Percentiles rank a stretch among this genome's conserved stretches.
phyloP scores from a whole-genome alignment of 2,329 filamentous ascomycete genomes.

The Fusarium sp. region DNA sequence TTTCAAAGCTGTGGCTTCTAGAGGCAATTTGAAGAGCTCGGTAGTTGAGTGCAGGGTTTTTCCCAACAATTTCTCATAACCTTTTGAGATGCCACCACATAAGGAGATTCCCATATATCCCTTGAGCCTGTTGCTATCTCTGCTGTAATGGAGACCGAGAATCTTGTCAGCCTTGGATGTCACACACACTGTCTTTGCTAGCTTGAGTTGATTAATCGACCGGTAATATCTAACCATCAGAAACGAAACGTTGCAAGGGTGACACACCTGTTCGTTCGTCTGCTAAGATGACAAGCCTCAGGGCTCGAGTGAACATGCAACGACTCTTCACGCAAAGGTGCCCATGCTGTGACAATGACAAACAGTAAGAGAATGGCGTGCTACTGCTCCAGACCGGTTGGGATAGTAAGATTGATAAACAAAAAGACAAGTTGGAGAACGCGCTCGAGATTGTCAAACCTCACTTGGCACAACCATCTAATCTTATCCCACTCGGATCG shows the following conservation, averaged over 20 bases:
- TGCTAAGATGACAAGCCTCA: too few species aligned
- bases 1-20: too few species aligned
- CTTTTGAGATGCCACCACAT: background rate
- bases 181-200: too few species aligned
- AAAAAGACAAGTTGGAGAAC: background rate
- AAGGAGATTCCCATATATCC: background rate
- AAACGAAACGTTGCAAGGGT: too few species aligned
- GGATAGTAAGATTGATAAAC: background rate
- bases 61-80: background rate
- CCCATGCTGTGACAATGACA: background rate
- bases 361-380: background rate
- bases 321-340: background rate
- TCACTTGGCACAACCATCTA: background rate
- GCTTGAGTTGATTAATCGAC: too few species aligned
- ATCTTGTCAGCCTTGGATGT: background rate
- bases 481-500: background rate
- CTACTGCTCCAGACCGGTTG: accelerated
- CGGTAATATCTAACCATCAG: too few species aligned
- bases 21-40: too few species aligned
- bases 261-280: too few species aligned
- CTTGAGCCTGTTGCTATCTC: background rate
- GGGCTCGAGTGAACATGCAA: background rate
- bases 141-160: background rate
- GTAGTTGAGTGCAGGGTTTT: too few species aligned
- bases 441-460: background rate